Percentiles rank a stretch among this genome's conserved stretches.
These are phyloP conservation scores for Batkoa obscura DNA, from an alignment of 371 early-diverging fungal genomes.

Conservation along the genomic window DNA sequence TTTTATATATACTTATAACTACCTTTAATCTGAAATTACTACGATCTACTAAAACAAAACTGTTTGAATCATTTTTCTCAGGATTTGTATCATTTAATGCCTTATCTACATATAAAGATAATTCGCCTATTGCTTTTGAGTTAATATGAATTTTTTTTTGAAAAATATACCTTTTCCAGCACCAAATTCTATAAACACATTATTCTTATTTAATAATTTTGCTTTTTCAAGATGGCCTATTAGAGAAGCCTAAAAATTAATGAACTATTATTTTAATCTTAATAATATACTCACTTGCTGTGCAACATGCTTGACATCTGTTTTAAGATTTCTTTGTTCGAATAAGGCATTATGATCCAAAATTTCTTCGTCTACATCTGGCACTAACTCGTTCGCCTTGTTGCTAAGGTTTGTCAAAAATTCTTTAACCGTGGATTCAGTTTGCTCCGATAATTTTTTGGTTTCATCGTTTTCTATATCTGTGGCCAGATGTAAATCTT, in stretches of 20 bases:
- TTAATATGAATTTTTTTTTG: background rate
- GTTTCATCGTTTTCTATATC: conserved; percentile 22
- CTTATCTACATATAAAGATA: conserved; percentile 30
- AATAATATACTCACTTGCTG: conserved; percentile 26
- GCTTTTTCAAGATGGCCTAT: conserved; percentile 49
- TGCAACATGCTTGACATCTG: conserved; percentile 36
- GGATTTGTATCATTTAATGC: conserved; percentile 11
- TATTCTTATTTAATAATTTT: conserved; percentile 28
- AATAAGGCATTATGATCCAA: conserved; percentile 19
- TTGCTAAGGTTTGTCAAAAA: conserved; percentile 38
- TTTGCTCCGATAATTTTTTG: conserved; percentile 6
- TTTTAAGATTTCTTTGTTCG: conserved; percentile 15
- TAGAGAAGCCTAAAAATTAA: conserved; percentile 35
- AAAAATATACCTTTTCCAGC: conserved; percentile 41
- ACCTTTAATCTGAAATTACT: conserved; percentile 53
- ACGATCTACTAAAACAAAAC: conserved; percentile 55
- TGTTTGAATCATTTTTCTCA: conserved; percentile 13
- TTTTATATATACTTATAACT: conserved; percentile 9
- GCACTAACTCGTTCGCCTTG: conserved; percentile 19
- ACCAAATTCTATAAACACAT: conserved; percentile 64
- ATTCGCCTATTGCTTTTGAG: conserved; percentile 20
- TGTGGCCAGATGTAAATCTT: conserved; percentile 36
- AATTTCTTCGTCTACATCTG: conserved; percentile 16
- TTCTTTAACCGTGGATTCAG: background rate
- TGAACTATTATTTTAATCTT: background rate